Base-by-base conservation (phyloP, 192 early-diverging fungal species). In the Diversispora eburnea region DNA sequence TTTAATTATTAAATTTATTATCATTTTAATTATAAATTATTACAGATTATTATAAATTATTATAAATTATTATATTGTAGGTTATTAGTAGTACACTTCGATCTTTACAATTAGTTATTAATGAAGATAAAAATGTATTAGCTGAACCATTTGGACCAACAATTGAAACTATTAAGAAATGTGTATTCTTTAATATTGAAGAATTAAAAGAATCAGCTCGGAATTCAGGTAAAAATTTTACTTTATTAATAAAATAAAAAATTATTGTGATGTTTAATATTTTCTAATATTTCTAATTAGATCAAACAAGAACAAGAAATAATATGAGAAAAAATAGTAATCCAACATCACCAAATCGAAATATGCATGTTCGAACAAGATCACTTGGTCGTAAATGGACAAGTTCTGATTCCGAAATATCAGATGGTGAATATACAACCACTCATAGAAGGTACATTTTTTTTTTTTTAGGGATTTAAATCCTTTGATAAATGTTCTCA, bases 381-480 rank as follows among this genome's bases (percentile, higher is more conserved):
- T 61, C 55, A 15, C 57, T 47, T 64, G 42, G 49, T 51, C 59
- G 57, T 54, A 64, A 60, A 42, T 64, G 61, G 48, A 42, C 75
- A 1, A 84, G 80, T 13, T 88, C 84, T 13, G 86, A 86, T 56
- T 88, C 86, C 3, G 86, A 88, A 77, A 70, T 84, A 52, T 88
- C 86, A 8, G 86, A 88, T 65, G 75, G 72, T 39, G 72, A 73
- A 43, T 19, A 73, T 41, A 17, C 22, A n/a, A 45, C 39, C 5
- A 20, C 8, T 64, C 46, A 39, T 20, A 73, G 46, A 65, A 73
- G 46, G 72, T 73, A 73, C 5, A 10, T 43, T 22, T 33, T 58
- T 20, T 19, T 7, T 19, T 58, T 6, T 8, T 54, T 54, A 17
- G 13, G 10, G 51, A 54, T 54, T 10, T 13, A 54, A 9, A 17